phyloP scores from a whole-genome alignment of 2,329 filamentous ascomycete genomes.

The Eurotiales sp. region DNA sequence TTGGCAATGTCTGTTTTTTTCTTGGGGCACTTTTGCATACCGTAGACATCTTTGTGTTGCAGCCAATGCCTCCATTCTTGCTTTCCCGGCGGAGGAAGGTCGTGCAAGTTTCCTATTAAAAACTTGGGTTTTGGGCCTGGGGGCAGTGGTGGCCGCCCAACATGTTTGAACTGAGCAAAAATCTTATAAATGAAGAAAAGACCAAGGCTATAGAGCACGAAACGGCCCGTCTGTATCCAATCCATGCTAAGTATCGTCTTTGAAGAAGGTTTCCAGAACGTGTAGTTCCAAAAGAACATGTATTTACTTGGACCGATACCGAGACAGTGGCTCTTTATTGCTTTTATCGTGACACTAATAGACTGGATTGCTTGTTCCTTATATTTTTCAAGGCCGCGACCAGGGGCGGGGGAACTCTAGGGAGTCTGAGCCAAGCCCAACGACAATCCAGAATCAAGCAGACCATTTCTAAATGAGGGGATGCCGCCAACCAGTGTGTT shows the following conservation, averaged over 20 bases:
- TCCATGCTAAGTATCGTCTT: slow-evolving; percentile 3
- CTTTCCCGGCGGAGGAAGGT: slow-evolving; percentile 41
- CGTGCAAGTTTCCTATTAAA: slow-evolving; percentile 49
- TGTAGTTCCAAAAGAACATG: background rate
- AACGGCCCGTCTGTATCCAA: background rate
- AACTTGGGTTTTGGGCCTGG: slow-evolving; percentile 50
- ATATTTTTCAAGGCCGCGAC: too few relatives aligned
- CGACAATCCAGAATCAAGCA: background rate
- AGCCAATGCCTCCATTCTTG: slow-evolving; percentile 44
- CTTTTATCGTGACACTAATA: background rate
- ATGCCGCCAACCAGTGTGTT: background rate
- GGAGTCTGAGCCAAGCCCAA: background rate
- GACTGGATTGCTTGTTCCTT: too few relatives aligned
- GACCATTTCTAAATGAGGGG: background rate
- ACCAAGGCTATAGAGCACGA: slow-evolving; percentile 3
- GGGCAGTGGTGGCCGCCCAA: slow-evolving; percentile 25
- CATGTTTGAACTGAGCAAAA: slow-evolving; percentile 9
- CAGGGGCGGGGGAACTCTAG: slow-evolving; percentile 1
- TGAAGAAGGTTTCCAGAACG: background rate
- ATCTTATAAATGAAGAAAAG: slow-evolving; percentile 11
- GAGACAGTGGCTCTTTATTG: background rate
- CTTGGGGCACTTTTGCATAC: slow-evolving; percentile 16
- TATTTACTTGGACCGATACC: background rate
- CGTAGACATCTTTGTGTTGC: slow-evolving; percentile 41
- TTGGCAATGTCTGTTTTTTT: too few relatives aligned